Evolutionary conservation across 1,139 yeast species (phyloP).

Genomic region (Hyphopichia pseudoburtonii): DNA sequence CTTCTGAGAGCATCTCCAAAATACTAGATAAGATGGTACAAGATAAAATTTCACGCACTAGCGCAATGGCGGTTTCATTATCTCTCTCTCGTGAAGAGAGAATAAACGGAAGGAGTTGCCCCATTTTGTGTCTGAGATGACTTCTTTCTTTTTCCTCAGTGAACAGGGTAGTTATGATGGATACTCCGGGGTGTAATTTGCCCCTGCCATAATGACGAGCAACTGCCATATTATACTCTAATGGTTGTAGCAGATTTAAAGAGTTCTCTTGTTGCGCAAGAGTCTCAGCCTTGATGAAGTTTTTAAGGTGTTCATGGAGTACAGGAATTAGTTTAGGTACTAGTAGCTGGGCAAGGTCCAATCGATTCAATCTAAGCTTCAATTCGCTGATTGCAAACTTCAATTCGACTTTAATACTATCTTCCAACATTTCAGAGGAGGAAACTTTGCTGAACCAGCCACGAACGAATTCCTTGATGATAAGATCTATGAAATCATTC

Average conservation of each 20-base stretch:
- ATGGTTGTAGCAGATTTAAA: conserved; percentile 28
- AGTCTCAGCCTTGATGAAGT: conserved; percentile 56
- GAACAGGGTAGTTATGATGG: conserved; percentile 37
- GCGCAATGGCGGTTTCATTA: conserved; percentile 48
- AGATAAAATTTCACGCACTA: conserved; percentile 66
- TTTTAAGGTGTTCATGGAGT: conserved; percentile 62
- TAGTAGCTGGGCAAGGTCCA: conserved; percentile 59
- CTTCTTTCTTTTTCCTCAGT: conserved; percentile 49
- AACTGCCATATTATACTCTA: conserved; percentile 54
- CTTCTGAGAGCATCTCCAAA: conserved; percentile 59
- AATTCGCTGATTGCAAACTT: conserved; percentile 41
- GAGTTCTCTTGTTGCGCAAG: conserved; percentile 18
- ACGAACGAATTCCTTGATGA: conserved; percentile 60
- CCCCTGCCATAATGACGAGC: conserved; percentile 62
- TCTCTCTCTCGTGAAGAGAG: conserved; percentile 50
- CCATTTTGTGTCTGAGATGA: conserved; percentile 48
- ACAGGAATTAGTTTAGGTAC: conserved; percentile 64
- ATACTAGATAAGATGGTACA: conserved; percentile 49
- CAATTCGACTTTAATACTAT: conserved; percentile 51
- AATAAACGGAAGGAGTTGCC: conserved; percentile 49
- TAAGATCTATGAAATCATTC: conserved; percentile 49
- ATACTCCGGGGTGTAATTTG: conserved; percentile 61
- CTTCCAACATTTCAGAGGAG: conserved; percentile 49
- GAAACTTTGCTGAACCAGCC: conserved; percentile 65
- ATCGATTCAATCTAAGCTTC: conserved; percentile 34